Evolutionary conservation across 1,284 basidiomycete species (phyloP).

Genomic region (Irpex lacteus): DNA sequence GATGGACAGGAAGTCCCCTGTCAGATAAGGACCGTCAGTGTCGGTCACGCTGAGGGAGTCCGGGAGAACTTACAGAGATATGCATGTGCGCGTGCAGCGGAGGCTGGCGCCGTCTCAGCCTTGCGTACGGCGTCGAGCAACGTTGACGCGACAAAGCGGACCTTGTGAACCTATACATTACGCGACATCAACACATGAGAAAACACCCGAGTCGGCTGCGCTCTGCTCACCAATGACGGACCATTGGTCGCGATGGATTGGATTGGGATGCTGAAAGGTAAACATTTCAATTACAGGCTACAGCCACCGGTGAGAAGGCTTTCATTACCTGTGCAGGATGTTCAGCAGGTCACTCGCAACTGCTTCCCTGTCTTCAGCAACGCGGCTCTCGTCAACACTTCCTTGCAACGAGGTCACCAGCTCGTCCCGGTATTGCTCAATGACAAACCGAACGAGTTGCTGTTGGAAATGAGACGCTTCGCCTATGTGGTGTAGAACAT

Average conservation of each 20-base stretch:
- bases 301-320: slow-evolving; percentile 14
- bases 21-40: slow-evolving; percentile 1
- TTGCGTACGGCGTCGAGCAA: slow-evolving; percentile 83
- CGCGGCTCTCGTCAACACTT: slow-evolving; percentile 57
- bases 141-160: slow-evolving; percentile 86
- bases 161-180: slow-evolving; percentile 68
- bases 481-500: slow-evolving; percentile 4
- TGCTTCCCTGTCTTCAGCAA: slow-evolving; percentile 68
- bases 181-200: slow-evolving; percentile 16
- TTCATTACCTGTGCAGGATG: slow-evolving; percentile 69
- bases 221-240: slow-evolving; percentile 61
- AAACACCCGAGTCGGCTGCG: neutral
- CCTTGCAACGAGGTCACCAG: slow-evolving; percentile 67
- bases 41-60: slow-evolving; percentile 8
- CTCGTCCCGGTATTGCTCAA: slow-evolving; percentile 86
- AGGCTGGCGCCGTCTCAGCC: slow-evolving; percentile 70
- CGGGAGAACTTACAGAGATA: slow-evolving; percentile 63
- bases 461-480: slow-evolving; percentile 29
- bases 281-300: slow-evolving; percentile 3
- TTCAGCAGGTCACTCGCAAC: slow-evolving; percentile 80
- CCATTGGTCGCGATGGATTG: slow-evolving; percentile 90
- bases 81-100: slow-evolving; percentile 75
- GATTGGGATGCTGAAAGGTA: slow-evolving; percentile 69
- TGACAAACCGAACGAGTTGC: slow-evolving; percentile 89
- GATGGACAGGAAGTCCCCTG: slow-evolving; percentile 89